Evolutionary conservation across 2,329 filamentous ascomycete species (phyloP), one percentile per base, ranked within the genome.

Genomic region (Plectosphaerella cucumerina): DNA sequence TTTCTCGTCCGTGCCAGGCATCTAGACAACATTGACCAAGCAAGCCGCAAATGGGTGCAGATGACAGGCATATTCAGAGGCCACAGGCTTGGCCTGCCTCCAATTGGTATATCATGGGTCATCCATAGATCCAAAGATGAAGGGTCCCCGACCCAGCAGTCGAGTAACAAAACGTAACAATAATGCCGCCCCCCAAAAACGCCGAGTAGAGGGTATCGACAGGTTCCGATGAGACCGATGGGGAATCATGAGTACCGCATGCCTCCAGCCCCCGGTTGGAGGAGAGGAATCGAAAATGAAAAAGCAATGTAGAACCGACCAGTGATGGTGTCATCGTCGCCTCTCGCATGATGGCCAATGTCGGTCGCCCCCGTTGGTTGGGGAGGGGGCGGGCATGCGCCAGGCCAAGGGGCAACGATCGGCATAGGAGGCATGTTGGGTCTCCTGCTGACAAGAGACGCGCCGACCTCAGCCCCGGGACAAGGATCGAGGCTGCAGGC

Each of bases 151-250:
- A n/a, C n/a, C n/a, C n/a, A n/a, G 23, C 10, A 5, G 23, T 10
- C 23, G 10, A 26, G 23, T 26, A 26, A 26, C 37, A 17, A 41
- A 41, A 41, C 17, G 37, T 41, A 41, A 41, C 9, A 20, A 18
- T 18, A 18, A 20, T 41, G 37, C 18, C 18, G 18, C 37, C 37
- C 37, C 37, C 15, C 18, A 18, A 26, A 52, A 56, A 53, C 53
- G 53, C 54, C 44, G 52, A 44, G 50, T 49, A 53, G 48, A 53
- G 54, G 54, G 50, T 56, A 56, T 55, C 54, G 50, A 53, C 54
- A 51, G 54, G 53, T 50, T 48, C 50, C 53, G 45, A 15, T 48
- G 6, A 35, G 49, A 51, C 53, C 50, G 22, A 47, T 44, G 48
- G 51, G 48, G 39, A 51, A 55, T 55, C 45, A 48, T 17, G 12